Conservation (phyloP, 257 asterid genomes). For the Solanum sejunctum region DNA sequence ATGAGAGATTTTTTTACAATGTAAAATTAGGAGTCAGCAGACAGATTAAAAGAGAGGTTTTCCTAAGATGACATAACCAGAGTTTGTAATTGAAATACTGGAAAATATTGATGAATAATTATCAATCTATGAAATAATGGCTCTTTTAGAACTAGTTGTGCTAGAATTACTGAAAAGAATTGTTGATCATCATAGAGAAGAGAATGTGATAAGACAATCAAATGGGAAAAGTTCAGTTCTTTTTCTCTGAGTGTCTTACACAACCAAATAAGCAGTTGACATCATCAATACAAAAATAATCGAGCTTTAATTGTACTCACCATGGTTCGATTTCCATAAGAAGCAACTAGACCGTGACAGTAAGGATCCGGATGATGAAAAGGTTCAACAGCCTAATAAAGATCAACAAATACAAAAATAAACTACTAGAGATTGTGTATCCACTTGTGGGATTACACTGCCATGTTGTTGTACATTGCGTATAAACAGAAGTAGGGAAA, state of each 20-base stretch:
- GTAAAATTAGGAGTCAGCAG: neutral
- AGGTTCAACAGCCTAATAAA: slow-evolving; percentile 8
- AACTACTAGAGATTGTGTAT: neutral
- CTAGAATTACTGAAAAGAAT: neutral
- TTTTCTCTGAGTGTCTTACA: neutral
- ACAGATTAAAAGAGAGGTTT: neutral
- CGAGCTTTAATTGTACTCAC: slow-evolving; percentile 3
- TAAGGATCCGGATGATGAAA: slow-evolving; percentile 2
- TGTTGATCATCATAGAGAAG: neutral
- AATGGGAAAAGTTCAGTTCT: neutral
- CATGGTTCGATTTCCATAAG: slow-evolving; percentile 8
- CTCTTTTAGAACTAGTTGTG: neutral
- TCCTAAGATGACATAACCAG: neutral
- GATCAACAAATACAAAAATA: neutral
- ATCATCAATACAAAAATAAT: neutral
- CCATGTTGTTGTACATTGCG: neutral
- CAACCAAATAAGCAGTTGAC: neutral
- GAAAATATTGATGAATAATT: neutral
- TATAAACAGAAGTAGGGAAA: neutral
- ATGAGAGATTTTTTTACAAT: neutral
- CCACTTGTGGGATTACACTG: neutral
- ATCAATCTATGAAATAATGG: neutral
- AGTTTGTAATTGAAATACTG: neutral
- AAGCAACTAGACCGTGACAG: neutral
- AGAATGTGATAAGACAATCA: neutral